Base-by-base conservation (phyloP, 495 filamentous ascomycete species). In the Talaromyces adpressus region DNA sequence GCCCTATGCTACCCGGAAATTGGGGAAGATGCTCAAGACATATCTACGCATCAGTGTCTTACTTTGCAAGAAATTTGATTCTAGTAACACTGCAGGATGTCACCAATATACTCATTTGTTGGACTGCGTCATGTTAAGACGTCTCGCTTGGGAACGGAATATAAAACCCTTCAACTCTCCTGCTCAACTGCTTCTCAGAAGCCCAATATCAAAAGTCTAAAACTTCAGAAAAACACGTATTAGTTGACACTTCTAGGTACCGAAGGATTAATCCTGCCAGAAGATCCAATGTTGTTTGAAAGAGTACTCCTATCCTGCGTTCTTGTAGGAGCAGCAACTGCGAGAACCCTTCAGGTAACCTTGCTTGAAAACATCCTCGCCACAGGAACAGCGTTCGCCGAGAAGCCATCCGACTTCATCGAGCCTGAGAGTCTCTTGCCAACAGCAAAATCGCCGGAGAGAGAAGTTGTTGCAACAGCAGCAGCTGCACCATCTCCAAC, bases 401-500 rank as follows among this genome's bases (percentile, higher is more conserved):
- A 54, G 9, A 18, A 54, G 20, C 51, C 14, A 54, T 9, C 56
- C 56, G 36, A 58, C 56, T 32, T 29, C 56, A 29, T 32, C 29
- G n/a, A 39, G 4, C 23, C 18, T 16, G 16, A 34, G 3, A n/a
- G 39, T 32, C n/a, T 16, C 39, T 16, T 45, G 14, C 39, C 39
- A 45, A 7, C 39, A 16, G 14, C 39, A 45, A 45, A 45, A 4
- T 45, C n/a, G 7, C 39, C n/a, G 3, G n/a, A 45, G 39, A 45
- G 39, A n/a, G 32, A 66, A 59, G 25, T 82, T 81, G 66, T 69
- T 45, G 25, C 18, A 45, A 18, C 59, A 0, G 22, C 34, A 5
- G 39, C 63, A n/a, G 25, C 23, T 12, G 47, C 25, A 9, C 39
- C 63, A 4, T 65, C 63, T 39, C 57, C 63, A 6, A 57, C 49